Evolutionary conservation across 257 asterid genomes (phyloP).

Genomic region (Gardenia jasminoides): DNA sequence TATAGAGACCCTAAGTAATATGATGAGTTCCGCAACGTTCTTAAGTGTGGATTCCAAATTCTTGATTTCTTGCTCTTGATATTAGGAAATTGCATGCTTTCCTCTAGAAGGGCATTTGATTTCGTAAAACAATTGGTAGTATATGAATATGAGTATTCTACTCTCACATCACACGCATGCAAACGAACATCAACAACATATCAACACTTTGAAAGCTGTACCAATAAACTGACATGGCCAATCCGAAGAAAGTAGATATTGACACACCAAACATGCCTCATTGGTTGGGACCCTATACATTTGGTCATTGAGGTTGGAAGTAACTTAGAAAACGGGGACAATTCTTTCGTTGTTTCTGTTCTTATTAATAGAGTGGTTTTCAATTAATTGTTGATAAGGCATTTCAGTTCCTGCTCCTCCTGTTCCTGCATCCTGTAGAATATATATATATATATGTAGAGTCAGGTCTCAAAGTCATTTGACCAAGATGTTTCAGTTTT

Average conservation of each 20-base stretch:
- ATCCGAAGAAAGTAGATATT: background rate
- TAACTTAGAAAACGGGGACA: slow-evolving; percentile 20
- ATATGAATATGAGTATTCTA: background rate
- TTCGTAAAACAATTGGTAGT: too few relatives aligned
- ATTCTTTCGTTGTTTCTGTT: slow-evolving; percentile 12
- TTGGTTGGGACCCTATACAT: slow-evolving; percentile 20
- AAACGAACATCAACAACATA: background rate
- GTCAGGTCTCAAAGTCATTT: slow-evolving; percentile 28
- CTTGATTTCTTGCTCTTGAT: too few relatives aligned
- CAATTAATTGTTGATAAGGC: background rate
- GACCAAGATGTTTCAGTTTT: slow-evolving; percentile 28
- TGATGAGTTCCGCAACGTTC: too few relatives aligned
- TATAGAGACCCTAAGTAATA: too few relatives aligned
- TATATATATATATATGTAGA: slow-evolving; percentile 2
- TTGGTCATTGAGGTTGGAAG: slow-evolving; percentile 6
- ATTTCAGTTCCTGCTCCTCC: slow-evolving; percentile 13
- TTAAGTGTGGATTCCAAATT: too few relatives aligned
- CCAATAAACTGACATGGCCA: background rate
- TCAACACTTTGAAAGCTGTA: background rate
- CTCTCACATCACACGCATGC: background rate
- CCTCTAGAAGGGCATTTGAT: too few relatives aligned
- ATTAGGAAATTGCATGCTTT: too few relatives aligned
- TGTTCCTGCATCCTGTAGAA: background rate
- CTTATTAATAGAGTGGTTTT: slow-evolving; percentile 6
- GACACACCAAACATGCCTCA: background rate